Base-by-base conservation (phyloP, 2,329 filamentous ascomycete species). In the Talaromyces amestolkiae region DNA sequence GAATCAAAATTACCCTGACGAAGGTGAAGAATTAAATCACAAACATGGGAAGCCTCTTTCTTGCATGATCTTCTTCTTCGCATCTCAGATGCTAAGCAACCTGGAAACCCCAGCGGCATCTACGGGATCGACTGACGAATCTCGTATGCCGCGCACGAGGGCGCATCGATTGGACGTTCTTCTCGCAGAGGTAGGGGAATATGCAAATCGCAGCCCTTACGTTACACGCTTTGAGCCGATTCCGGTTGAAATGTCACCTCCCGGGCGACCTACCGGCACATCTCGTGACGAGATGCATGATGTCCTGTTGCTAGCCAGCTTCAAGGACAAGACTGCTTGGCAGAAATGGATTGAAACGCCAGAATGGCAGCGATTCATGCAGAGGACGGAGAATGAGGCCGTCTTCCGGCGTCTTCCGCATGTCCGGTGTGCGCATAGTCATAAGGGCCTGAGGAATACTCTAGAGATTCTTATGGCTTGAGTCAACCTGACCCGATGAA, bases 21-120 rank as follows among this genome's bases (percentile, higher is more conserved):
- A 19, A 19, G 41, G 31, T 17, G 51, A 56, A 24, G 8, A n/a
- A 5, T 17, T 27, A 37, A 19, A n/a, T 35, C 58, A 37, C 31
- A 27, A 53, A 17, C n/a, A 62, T 15, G 63, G 41, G 24, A 68
- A 65, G 31, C 67, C 67, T 39, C 67, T 71, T 35, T 58, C 71
- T 2, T 72, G 72, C 64, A 71, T 74, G 64, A 72, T 73, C 47
- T 74, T 65, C 58, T 70, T 73, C 65, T 73, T 72, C 60, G 70
- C 69, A 19, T 72, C 70, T 31, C 70, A 73, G 43, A 73, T 73
- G 72, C 67, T 68, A 47, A 63, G 64, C 24, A 70, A 74, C 59
- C 66, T 72, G 24, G 66, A 70, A 54, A 45, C 58, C 31, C 64
- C 69, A 58, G 65, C 69, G 45, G 62, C 58, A 63, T 68, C 47